These are phyloP conservation scores for Deuterostichococcus epilithicus DNA, from an alignment of 139 green algal genomes.

Conservation along the genomic window DNA sequence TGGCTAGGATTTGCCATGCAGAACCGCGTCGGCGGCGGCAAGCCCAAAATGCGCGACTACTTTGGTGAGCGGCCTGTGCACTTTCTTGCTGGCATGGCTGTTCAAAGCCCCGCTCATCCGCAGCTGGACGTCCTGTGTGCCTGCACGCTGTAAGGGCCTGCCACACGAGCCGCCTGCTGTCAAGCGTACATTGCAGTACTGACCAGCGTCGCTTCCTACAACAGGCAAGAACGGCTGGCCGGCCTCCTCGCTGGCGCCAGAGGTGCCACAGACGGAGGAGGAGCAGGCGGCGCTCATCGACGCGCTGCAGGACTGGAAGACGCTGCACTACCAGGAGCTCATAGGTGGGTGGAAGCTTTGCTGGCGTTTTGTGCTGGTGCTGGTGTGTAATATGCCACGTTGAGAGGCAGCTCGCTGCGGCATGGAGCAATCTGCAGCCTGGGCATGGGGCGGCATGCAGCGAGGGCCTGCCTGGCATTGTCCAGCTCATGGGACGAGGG, in stretches of 20 bases:
- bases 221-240: constrained; percentile 76
- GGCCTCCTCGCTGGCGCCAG: constrained; percentile 40
- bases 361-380: background rate
- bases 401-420: background rate
- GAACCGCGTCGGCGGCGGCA: constrained; percentile 85
- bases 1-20: no score
- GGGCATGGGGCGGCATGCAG: background rate
- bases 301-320: constrained; percentile 82
- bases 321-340: constrained; percentile 65
- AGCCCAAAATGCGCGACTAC: constrained; percentile 93
- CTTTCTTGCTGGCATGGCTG: background rate
- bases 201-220: background rate
- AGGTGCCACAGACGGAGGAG: constrained; percentile 50
- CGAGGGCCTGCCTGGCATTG: background rate
- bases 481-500: background rate
- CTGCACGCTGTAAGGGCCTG: background rate
- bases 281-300: constrained; percentile 78
- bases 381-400: background rate
- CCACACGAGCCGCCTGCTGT: background rate
- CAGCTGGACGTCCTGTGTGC: background rate
- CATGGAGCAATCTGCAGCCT: background rate
- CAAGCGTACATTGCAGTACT: constrained; percentile 39
- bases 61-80: constrained; percentile 25
- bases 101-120: background rate
- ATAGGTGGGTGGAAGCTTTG: no score